These are phyloP conservation scores for Colletotrichum nymphaeae DNA, from an alignment of 2,329 filamentous ascomycete genomes.

Conservation along the genomic window DNA sequence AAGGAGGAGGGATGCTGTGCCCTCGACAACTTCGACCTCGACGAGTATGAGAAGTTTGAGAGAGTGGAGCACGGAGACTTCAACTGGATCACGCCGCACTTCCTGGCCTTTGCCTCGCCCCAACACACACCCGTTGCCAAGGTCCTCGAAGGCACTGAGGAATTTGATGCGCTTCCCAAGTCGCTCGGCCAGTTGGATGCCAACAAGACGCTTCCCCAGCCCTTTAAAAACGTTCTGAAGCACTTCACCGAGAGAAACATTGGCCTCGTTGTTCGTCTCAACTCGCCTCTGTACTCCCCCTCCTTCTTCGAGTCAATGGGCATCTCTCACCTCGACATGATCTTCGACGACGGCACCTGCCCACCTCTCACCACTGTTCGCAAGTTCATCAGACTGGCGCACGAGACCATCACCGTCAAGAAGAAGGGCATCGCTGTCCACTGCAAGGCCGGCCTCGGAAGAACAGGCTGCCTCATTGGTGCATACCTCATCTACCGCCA, in stretches of 20 bases:
- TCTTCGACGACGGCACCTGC: slow-evolving; percentile 98
- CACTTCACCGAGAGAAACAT: slow-evolving; percentile 92
- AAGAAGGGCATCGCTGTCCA: slow-evolving; percentile 96
- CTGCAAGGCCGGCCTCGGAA: slow-evolving; percentile 96
- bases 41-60: slow-evolving; percentile 97
- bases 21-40: slow-evolving; percentile 92
- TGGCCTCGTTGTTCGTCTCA: slow-evolving; percentile 92
- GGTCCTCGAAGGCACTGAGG: slow-evolving; percentile 77
- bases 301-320: slow-evolving; percentile 97
- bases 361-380: slow-evolving; percentile 89
- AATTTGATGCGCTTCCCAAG: slow-evolving; percentile 80
- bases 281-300: slow-evolving; percentile 94
- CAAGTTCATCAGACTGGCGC: slow-evolving; percentile 93
- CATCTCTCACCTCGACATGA: slow-evolving; percentile 98
- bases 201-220: slow-evolving; percentile 77
- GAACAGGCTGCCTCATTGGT: slow-evolving; percentile 95
- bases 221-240: slow-evolving; percentile 94
- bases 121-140: slow-evolving; percentile 82
- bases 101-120: slow-evolving; percentile 95
- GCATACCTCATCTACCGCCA: slow-evolving; percentile 98
- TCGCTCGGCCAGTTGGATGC: slow-evolving; percentile 79
- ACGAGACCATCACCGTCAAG: slow-evolving; percentile 91
- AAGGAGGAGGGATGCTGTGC: slow-evolving; percentile 95
- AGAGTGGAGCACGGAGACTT: slow-evolving; percentile 98
- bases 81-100: slow-evolving; percentile 98